Conservation (phyloP, 345 rosid species). For the Corchorus olitorius region DNA sequence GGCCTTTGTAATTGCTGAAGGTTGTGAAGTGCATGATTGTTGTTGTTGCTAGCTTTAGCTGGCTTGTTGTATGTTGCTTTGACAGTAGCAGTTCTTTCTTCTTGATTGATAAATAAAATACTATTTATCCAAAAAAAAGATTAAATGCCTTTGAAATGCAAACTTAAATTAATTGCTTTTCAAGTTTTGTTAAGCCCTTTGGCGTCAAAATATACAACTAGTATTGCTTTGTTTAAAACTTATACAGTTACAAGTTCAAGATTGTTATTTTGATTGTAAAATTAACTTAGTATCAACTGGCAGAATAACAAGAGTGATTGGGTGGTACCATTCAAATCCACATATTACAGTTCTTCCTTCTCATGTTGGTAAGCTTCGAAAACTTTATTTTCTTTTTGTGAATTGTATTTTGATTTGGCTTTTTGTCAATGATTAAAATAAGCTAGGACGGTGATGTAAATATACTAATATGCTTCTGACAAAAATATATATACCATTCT, state of each 20-base stretch:
- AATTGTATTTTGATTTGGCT: background rate
- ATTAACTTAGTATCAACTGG: constrained; percentile 63
- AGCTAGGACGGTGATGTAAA: background rate
- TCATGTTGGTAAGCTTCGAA: constrained; percentile 73
- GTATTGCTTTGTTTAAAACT: background rate
- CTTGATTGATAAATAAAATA: too few species aligned
- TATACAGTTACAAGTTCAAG: background rate
- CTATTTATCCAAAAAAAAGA: too few species aligned
- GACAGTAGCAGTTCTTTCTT: too few species aligned
- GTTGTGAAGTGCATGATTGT: too few species aligned
- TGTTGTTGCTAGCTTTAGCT: too few species aligned
- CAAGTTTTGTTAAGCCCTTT: background rate
- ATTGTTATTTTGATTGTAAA: constrained; percentile 21
- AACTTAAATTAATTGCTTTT: background rate
- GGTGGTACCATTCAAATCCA: constrained; percentile 99
- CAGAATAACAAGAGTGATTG: constrained; percentile 89
- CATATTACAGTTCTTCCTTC: constrained; percentile 98
- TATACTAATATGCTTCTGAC: too few species aligned
- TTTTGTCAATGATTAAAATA: background rate
- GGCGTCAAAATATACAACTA: background rate
- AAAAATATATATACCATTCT: too few species aligned
- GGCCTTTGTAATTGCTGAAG: too few species aligned
- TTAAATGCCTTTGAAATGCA: too few species aligned
- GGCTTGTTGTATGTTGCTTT: too few species aligned
- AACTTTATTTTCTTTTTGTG: background rate